Evolutionary conservation across 2,329 filamentous ascomycete species (phyloP).

Genomic region (Tolypocladium ophioglossoides): DNA sequence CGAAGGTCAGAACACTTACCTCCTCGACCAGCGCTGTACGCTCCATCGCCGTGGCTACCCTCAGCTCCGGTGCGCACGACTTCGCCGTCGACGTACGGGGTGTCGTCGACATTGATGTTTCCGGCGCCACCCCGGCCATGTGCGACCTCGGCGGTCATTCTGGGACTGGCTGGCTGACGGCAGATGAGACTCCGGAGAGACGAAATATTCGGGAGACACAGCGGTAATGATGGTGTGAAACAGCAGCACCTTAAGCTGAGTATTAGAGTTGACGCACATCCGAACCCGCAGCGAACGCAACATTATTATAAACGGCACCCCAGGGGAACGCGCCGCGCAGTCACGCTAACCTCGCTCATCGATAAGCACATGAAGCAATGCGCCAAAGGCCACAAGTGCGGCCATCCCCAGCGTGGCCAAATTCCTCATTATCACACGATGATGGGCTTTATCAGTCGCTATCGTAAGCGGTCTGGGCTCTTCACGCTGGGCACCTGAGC

Average conservation of each 20-base stretch:
- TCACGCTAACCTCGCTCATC: not conserved
- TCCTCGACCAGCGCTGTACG: slow-evolving; percentile 48
- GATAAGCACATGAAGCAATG: not conserved
- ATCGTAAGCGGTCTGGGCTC: not conserved
- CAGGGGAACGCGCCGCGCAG: not conserved
- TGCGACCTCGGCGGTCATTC: slow-evolving; percentile 38
- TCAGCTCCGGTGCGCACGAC: slow-evolving; percentile 44
- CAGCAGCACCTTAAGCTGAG: not conserved
- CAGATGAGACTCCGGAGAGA: not conserved
- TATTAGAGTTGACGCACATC: not conserved
- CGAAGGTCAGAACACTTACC: slow-evolving; percentile 26
- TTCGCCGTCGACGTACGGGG: slow-evolving; percentile 50
- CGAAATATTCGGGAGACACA: not conserved
- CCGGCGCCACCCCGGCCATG: slow-evolving; percentile 52
- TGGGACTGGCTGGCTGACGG: slow-evolving; percentile 8
- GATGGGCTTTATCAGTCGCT: not conserved
- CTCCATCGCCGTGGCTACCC: slow-evolving; percentile 47
- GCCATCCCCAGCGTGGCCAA: not conserved
- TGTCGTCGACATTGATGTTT: slow-evolving; percentile 48
- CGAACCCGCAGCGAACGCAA: not conserved
- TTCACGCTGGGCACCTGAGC: not conserved
- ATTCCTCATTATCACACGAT: not conserved
- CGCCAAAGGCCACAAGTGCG: not conserved
- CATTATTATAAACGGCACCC: not conserved
- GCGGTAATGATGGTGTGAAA: not conserved